These are phyloP conservation scores for Papiliotrema nemorosa DNA, from an alignment of 1,284 basidiomycete species.

Conservation along the genomic window DNA sequence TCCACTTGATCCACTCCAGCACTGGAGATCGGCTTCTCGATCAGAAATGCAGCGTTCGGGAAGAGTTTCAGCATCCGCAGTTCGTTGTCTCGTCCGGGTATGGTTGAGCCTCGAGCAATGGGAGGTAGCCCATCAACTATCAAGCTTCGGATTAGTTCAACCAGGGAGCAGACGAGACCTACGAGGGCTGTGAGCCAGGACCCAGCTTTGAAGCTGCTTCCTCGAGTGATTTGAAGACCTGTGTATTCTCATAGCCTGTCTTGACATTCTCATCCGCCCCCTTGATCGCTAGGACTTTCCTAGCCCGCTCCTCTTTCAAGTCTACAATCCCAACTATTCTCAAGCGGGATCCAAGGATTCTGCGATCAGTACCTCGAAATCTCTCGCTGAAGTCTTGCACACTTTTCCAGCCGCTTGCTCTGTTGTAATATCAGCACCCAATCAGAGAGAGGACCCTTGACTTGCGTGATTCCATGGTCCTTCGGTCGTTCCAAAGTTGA, in stretches of 20 bases:
- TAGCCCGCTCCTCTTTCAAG: conserved; percentile 73
- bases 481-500: conserved; percentile 32
- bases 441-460: not conserved
- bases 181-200: conserved; percentile 47
- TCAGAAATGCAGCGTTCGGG: conserved; percentile 79
- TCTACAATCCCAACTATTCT: conserved; percentile 92
- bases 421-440: conserved; percentile 1
- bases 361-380: not conserved
- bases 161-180: conserved; percentile 51
- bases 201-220: conserved; percentile 51
- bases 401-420: conserved; percentile 20
- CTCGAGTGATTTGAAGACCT: conserved; percentile 75
- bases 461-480: conserved; percentile 27
- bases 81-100: conserved; percentile 89
- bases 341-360: conserved; percentile 83
- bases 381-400: not conserved
- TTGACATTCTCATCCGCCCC: conserved; percentile 72
- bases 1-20: conserved; percentile 58
- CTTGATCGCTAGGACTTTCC: conserved; percentile 75
- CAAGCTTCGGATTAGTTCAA: conserved; percentile 4
- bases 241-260: conserved; percentile 80
- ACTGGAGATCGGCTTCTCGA: conserved; percentile 66
- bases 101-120: conserved; percentile 81
- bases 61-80: conserved; percentile 79
- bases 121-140: conserved; percentile 51